A percentile compares a stretch with the other conserved stretches of the same genome.
Conservation (phyloP, 768 basidiomycete genomes). For the Macrocybe gigantea region DNA sequence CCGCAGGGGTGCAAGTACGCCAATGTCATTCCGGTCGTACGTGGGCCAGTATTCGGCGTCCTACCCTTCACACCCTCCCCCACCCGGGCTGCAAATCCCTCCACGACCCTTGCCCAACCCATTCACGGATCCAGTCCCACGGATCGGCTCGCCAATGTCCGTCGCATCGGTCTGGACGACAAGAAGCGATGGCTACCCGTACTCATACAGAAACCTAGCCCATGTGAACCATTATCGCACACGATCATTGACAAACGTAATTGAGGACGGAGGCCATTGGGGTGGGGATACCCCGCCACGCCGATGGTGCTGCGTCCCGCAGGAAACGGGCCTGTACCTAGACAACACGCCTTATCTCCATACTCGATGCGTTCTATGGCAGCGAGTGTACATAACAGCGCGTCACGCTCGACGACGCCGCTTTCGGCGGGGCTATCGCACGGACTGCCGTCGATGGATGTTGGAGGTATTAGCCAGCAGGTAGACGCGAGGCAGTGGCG, state of each 20-base stretch:
- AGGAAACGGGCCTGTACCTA: too few relatives aligned
- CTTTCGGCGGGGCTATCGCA: not conserved
- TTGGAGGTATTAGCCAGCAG: not conserved
- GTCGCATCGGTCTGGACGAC: slow-evolving; percentile 1
- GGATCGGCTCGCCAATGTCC: slow-evolving; percentile 8
- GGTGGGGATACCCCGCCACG: too few relatives aligned
- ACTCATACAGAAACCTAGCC: not conserved
- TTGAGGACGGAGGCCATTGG: too few relatives aligned
- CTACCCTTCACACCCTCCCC: not conserved
- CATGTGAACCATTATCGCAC: too few relatives aligned
- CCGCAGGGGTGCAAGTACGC: too few relatives aligned
- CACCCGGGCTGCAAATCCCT: not conserved
- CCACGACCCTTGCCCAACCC: slow-evolving; percentile 10
- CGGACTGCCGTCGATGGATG: not conserved
- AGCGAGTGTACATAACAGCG: slow-evolving; percentile 6
- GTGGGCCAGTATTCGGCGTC: not conserved
- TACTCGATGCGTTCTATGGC: slow-evolving; percentile 10
- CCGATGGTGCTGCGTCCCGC: too few relatives aligned
- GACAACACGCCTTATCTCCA: too few relatives aligned
- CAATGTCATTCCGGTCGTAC: not conserved
- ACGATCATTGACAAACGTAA: too few relatives aligned
- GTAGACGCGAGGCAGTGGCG: slow-evolving; percentile 5
- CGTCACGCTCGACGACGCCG: not conserved
- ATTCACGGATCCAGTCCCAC: slow-evolving; percentile 15
- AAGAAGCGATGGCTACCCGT: slow-evolving; percentile 1